These are phyloP conservation scores for Leccinum incarnatum DNA, from an alignment of 768 basidiomycete species.

Conservation along the genomic window DNA sequence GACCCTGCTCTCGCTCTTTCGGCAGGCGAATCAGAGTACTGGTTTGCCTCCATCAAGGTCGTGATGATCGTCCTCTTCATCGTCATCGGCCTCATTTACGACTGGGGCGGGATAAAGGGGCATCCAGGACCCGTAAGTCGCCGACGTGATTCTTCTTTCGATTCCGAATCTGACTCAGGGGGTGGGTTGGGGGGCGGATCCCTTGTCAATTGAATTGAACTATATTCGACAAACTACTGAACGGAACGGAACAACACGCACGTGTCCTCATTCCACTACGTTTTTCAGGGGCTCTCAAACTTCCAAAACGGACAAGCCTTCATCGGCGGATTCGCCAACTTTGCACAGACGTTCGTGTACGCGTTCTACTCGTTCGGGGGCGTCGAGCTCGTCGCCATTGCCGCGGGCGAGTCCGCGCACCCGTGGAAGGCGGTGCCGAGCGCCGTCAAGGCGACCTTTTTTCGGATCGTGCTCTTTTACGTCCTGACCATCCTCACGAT, in stretches of 20 bases:
- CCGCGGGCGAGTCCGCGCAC: constrained; percentile 66
- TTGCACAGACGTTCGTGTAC: constrained; percentile 60
- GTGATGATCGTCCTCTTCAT: constrained; percentile 61
- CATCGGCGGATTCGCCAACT: constrained; percentile 50
- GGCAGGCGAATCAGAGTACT: constrained; percentile 59
- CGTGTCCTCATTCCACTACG: not conserved
- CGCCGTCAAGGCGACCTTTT: constrained; percentile 67
- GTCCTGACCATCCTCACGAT: constrained; percentile 63
- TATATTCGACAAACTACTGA: not conserved
- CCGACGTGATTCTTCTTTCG: not conserved
- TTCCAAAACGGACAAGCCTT: constrained; percentile 51
- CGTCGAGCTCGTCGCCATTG: constrained; percentile 67
- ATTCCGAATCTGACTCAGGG: not conserved
- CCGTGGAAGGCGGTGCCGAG: constrained; percentile 62
- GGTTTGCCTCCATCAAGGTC: constrained; percentile 65
- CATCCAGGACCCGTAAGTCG: constrained; percentile 55
- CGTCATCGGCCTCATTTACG: constrained; percentile 57
- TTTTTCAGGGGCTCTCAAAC: constrained; percentile 46
- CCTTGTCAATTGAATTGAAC: not conserved
- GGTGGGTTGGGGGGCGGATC: not conserved
- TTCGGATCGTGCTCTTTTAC: constrained; percentile 65
- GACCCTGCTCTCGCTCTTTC: not conserved
- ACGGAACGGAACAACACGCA: not conserved
- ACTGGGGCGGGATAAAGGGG: constrained; percentile 57
- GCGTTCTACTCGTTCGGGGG: constrained; percentile 72